Evolutionary conservation across 306 rosid genomes (phyloP).

Genomic region (Rosa persica): DNA sequence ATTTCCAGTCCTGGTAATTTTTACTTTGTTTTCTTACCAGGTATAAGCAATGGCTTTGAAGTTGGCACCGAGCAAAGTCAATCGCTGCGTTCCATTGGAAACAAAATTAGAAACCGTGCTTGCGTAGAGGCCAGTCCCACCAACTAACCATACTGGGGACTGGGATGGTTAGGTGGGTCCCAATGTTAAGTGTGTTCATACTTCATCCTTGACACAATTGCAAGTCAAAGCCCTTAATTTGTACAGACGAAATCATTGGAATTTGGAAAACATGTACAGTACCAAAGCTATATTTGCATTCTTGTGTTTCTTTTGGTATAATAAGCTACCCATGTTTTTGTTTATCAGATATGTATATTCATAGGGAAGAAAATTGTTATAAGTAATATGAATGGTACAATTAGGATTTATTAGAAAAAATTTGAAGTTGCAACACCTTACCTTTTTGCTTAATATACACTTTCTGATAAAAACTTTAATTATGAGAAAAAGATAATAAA

Average conservation of each 20-base stretch:
- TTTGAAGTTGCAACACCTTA: too few relatives aligned
- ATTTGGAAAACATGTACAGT: not conserved
- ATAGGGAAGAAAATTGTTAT: too few relatives aligned
- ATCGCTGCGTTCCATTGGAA: conserved; percentile 31
- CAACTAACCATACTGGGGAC: not conserved
- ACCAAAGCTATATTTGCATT: not conserved
- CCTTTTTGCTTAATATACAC: too few relatives aligned
- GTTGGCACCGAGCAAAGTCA: conserved; percentile 23
- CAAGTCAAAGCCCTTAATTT: conserved; percentile 2
- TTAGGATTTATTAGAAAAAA: too few relatives aligned
- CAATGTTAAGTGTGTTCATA: not conserved
- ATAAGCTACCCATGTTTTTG: not conserved
- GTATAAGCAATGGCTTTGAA: not conserved
- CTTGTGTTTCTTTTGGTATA: not conserved
- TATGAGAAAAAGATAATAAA: not conserved
- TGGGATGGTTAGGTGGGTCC: not conserved
- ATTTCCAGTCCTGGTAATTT: not conserved
- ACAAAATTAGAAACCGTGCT: not conserved
- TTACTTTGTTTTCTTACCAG: not conserved
- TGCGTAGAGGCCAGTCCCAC: not conserved
- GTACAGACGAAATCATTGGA: not conserved
- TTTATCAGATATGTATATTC: too few relatives aligned
- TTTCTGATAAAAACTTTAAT: too few relatives aligned
- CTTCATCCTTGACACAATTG: not conserved
- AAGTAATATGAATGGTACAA: too few relatives aligned